A percentile compares a stretch with the other conserved stretches of the same genome.
phyloP scores from a whole-genome alignment of 805 yeast species.

The Sungouiozyma intestinalis region DNA sequence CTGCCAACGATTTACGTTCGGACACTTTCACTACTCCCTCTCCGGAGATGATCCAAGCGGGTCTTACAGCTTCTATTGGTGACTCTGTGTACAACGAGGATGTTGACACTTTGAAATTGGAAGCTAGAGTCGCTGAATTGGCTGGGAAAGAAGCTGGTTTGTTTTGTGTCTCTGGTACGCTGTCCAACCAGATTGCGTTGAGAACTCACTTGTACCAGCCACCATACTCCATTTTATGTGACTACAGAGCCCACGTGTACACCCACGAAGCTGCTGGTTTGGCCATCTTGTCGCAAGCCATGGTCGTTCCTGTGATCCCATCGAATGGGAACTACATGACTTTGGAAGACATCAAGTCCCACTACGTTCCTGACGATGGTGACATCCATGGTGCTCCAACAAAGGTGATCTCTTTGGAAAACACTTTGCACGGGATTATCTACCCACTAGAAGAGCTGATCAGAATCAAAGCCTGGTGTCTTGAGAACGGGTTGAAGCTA shows the following conservation, averaged over 20 bases:
- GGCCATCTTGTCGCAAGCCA: slow-evolving; percentile 81
- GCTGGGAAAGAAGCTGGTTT: slow-evolving; percentile 76
- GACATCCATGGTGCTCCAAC: slow-evolving; percentile 89
- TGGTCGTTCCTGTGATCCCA: slow-evolving; percentile 79
- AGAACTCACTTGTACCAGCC: slow-evolving; percentile 71
- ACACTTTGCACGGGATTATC: slow-evolving; percentile 76
- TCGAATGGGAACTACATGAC: slow-evolving; percentile 68
- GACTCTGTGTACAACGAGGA: slow-evolving; percentile 90
- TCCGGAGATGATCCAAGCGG: slow-evolving; percentile 55
- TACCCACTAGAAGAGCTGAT: slow-evolving; percentile 71
- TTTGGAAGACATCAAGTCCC: slow-evolving; percentile 61
- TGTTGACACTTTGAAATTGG: slow-evolving; percentile 52
- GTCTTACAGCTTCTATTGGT: slow-evolving; percentile 51
- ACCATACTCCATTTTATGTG: slow-evolving; percentile 68
- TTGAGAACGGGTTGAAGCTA: slow-evolving; percentile 43
- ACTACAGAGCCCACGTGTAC: slow-evolving; percentile 75
- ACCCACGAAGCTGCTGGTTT: slow-evolving; percentile 85
- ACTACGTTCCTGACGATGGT: slow-evolving; percentile 59
- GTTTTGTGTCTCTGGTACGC: slow-evolving; percentile 80
- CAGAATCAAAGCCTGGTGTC: slow-evolving; percentile 62
- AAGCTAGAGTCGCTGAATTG: slow-evolving; percentile 49
- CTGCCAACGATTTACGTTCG: slow-evolving; percentile 47
- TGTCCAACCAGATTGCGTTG: slow-evolving; percentile 80
- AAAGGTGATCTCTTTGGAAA: slow-evolving; percentile 71
- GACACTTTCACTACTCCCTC: slow-evolving; percentile 93